A percentile compares a stretch with the other conserved stretches of the same genome.
Conservation (phyloP, 2,329 filamentous ascomycete species). For the Periconia sp. region DNA sequence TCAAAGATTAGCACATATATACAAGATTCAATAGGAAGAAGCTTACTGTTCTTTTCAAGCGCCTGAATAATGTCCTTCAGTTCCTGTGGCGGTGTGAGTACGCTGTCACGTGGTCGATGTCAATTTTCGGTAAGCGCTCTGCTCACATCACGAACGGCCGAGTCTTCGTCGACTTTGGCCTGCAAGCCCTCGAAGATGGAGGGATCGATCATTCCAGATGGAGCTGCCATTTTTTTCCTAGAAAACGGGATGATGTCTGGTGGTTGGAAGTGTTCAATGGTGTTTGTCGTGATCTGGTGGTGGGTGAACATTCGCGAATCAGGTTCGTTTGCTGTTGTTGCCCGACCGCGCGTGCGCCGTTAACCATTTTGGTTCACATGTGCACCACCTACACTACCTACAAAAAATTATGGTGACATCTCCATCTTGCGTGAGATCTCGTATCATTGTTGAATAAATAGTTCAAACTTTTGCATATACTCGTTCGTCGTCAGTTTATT, state of each 20-base stretch:
- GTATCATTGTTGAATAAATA: no score
- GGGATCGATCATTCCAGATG: constrained; percentile 68
- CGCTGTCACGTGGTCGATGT: constrained; percentile 24
- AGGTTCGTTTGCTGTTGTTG: neutral
- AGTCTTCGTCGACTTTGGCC: constrained; percentile 85
- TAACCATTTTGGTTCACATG: no score
- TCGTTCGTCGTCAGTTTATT: no score
- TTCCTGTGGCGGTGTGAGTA: constrained; percentile 52
- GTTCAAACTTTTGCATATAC: no score
- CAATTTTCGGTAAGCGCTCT: constrained; percentile 9
- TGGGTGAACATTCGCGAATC: neutral
- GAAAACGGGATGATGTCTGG: neutral
- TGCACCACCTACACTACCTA: no score
- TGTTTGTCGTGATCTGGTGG: neutral
- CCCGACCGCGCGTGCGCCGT: no score
- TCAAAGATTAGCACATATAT: constrained; percentile 9
- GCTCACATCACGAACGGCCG: constrained; percentile 70
- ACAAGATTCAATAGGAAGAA: neutral
- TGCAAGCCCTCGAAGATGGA: constrained; percentile 87
- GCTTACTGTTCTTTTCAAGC: constrained; percentile 72
- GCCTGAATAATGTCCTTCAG: constrained; percentile 78
- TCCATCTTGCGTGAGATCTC: no score
- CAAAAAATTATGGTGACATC: no score
- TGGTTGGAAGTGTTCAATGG: neutral
- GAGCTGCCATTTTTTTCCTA: constrained; percentile 26